Conservation (phyloP, 768 basidiomycete species). For the Kwoniella sp. region DNA sequence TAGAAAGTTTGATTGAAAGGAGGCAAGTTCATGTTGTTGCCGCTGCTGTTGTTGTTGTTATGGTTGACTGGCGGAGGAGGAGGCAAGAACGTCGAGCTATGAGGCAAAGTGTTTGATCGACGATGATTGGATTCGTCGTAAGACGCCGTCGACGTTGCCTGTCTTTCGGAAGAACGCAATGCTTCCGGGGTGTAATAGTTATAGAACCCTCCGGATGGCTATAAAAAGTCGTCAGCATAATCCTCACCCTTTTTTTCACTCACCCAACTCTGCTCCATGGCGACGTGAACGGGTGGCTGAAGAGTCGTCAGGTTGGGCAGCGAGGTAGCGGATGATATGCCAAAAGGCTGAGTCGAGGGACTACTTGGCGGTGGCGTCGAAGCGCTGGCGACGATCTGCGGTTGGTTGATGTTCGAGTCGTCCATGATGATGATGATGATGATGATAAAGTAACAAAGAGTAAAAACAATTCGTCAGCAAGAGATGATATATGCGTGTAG, state of each 20-base stretch:
- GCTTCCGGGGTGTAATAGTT: constrained; percentile 23
- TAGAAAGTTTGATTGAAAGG: constrained; percentile 38
- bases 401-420: too few species aligned
- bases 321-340: background rate
- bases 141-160: constrained; percentile 9
- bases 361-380: too few species aligned
- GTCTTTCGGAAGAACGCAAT: constrained; percentile 12
- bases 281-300: constrained; percentile 11
- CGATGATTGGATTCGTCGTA: constrained; percentile 9
- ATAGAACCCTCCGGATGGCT: constrained; percentile 25
- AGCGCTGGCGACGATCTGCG: too few species aligned
- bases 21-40: constrained; percentile 26
- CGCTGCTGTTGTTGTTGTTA: background rate
- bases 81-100: constrained; percentile 6
- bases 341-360: background rate
- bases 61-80: constrained; percentile 6
- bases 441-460: too few species aligned
- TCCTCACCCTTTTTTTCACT: too few species aligned
- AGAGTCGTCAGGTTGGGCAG: constrained; percentile 32
- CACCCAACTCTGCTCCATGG: constrained; percentile 34
- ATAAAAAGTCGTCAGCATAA: too few species aligned
- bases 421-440: too few species aligned
- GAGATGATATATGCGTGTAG: too few species aligned
- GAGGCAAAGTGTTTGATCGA: constrained; percentile 9
- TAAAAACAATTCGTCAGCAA: too few species aligned